Evolutionary conservation across 495 filamentous ascomycete genomes (phyloP).

Genomic region (Parachaetomium inaequale): DNA sequence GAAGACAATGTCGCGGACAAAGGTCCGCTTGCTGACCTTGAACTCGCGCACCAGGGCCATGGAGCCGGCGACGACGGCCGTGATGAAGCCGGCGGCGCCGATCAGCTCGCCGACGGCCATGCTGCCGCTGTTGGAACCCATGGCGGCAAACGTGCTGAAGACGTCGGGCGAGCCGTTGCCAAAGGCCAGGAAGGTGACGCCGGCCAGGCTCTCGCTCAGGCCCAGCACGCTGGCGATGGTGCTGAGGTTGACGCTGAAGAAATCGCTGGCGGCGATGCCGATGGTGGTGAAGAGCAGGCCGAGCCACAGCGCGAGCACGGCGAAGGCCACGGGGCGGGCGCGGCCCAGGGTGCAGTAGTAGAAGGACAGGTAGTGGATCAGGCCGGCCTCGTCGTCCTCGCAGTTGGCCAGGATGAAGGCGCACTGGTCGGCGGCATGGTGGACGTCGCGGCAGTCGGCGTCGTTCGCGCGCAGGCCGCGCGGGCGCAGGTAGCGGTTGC

Average conservation of each 20-base stretch:
- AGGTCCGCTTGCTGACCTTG: conserved; percentile 80
- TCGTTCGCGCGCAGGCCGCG: conserved; percentile 16
- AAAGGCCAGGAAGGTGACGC: conserved; percentile 95
- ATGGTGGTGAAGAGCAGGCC: conserved; percentile 94
- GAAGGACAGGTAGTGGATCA: conserved; percentile 82
- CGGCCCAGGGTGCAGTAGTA: conserved; percentile 81
- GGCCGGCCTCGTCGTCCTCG: conserved; percentile 80
- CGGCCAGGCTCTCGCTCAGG: conserved; percentile 92
- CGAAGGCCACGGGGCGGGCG: conserved; percentile 72
- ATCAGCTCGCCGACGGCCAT: conserved; percentile 94
- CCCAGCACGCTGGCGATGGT: conserved; percentile 84
- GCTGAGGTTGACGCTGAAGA: conserved; percentile 94
- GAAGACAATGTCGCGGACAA: conserved; percentile 89
- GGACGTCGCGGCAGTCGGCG: conserved; percentile 74
- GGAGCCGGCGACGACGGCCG: conserved; percentile 93
- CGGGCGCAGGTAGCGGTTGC: background rate
- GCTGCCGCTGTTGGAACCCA: conserved; percentile 93
- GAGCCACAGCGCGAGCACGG: conserved; percentile 75
- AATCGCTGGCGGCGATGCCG: conserved; percentile 97
- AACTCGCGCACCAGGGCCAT: conserved; percentile 96
- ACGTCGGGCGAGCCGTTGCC: conserved; percentile 99
- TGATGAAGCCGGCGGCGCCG: conserved; percentile 94
- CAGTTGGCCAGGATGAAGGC: conserved; percentile 80
- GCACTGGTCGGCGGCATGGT: conserved; percentile 74
- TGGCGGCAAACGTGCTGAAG: conserved; percentile 96